Evolutionary conservation across 805 yeast genomes (phyloP).

Genomic region (Ogataea ganodermae): DNA sequence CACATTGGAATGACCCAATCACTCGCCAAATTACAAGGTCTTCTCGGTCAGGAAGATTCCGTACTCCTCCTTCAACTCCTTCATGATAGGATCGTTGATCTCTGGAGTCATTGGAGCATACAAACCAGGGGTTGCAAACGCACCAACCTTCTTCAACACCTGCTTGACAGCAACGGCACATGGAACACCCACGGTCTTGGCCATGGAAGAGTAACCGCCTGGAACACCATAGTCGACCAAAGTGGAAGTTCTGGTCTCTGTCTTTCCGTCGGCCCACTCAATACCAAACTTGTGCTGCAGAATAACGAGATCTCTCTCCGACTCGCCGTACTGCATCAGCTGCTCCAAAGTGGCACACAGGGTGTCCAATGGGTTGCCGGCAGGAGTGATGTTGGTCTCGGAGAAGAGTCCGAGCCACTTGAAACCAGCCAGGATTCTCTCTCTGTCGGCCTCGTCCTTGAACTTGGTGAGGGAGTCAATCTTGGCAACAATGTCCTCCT

Average conservation of each 20-base stretch:
- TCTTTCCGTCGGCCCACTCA: conserved; percentile 91
- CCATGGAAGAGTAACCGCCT: conserved; percentile 97
- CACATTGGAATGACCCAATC: too few species aligned
- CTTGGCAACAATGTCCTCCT: conserved; percentile 72
- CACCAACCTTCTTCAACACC: conserved; percentile 68
- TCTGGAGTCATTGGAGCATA: conserved; percentile 92
- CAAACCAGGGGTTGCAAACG: conserved; percentile 75
- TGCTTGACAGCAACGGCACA: conserved; percentile 93
- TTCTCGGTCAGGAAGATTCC: conserved; percentile 88
- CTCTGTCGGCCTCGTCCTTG: conserved; percentile 79
- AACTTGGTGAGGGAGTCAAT: conserved; percentile 78
- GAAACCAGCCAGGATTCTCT: conserved; percentile 84
- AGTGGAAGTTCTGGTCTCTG: conserved; percentile 93
- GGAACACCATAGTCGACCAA: conserved; percentile 91
- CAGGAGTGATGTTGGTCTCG: conserved; percentile 72
- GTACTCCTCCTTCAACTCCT: conserved; percentile 86
- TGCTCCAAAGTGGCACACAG: conserved; percentile 95
- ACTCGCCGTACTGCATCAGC: conserved; percentile 92
- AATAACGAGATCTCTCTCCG: conserved; percentile 93
- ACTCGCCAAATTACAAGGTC: too few species aligned
- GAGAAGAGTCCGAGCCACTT: conserved; percentile 94
- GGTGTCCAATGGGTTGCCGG: conserved; percentile 94
- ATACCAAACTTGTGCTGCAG: conserved; percentile 98
- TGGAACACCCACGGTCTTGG: conserved; percentile 96
- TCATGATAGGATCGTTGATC: conserved; percentile 87